A percentile compares a stretch with the other conserved stretches of the same genome.
These are phyloP conservation scores for Plectosphaerella sp. DNA, from an alignment of 2,329 filamentous ascomycete species.

Conservation along the genomic window DNA sequence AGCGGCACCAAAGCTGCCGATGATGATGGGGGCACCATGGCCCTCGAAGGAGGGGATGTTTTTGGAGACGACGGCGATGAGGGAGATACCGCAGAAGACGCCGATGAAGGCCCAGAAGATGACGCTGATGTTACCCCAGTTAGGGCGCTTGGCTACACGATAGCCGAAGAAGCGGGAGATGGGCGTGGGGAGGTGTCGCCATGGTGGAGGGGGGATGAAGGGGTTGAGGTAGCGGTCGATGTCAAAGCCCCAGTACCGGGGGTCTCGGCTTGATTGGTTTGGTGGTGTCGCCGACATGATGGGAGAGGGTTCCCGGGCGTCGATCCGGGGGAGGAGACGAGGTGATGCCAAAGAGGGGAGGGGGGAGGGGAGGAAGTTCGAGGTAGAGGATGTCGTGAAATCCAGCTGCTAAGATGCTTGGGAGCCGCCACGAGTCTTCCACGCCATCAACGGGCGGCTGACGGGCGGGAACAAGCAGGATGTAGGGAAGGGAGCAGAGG, in stretches of 20 bases:
- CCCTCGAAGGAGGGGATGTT: constrained; percentile 49
- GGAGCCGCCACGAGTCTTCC: no score
- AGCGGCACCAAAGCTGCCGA: constrained; percentile 69
- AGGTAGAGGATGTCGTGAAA: constrained; percentile 1
- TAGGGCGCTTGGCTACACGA: constrained; percentile 32
- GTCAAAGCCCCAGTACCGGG: constrained; percentile 55
- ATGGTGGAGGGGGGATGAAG: constrained; percentile 60
- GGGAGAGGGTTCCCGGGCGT: no score
- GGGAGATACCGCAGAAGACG: constrained; percentile 54
- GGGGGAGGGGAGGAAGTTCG: background rate
- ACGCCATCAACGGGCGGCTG: no score
- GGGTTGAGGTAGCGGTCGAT: constrained; percentile 74
- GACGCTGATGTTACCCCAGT: constrained; percentile 53
- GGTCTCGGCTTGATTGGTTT: background rate
- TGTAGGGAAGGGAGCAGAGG: no score
- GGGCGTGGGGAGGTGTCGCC: constrained; percentile 58
- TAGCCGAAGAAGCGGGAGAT: constrained; percentile 67
- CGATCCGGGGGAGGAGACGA: background rate
- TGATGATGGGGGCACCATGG: constrained; percentile 53
- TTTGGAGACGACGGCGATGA: constrained; percentile 54
- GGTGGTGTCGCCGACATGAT: background rate
- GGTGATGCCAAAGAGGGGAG: no score
- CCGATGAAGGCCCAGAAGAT: constrained; percentile 63
- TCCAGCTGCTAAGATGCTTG: no score
- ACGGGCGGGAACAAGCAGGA: no score